Conservation (phyloP, 129 eudicot genomes). For the Flaveria bidentis region DNA sequence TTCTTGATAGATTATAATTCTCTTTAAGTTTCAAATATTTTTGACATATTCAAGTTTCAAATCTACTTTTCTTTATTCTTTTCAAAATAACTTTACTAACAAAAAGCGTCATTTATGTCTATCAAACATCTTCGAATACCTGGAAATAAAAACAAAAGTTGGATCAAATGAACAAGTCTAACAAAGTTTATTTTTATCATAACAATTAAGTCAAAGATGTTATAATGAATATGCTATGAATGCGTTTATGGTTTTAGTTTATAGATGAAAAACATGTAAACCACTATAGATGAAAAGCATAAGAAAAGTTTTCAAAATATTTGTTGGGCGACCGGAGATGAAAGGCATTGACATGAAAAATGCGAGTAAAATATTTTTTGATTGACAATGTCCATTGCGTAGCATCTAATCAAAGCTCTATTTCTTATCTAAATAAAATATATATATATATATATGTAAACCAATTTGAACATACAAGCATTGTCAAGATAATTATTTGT, state of each 20-base stretch:
- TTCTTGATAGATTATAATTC: no score
- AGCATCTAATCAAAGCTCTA: slow-evolving; percentile 17
- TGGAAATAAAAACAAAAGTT: not conserved
- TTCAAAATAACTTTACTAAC: no score
- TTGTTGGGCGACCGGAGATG: slow-evolving; percentile 23
- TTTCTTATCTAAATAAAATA: not conserved
- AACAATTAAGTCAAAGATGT: not conserved
- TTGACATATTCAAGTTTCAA: no score
- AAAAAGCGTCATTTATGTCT: no score
- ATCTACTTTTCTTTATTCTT: no score
- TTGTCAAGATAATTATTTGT: not conserved
- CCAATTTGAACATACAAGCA: not conserved
- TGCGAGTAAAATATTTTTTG: not conserved
- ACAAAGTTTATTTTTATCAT: not conserved
- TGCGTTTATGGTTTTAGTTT: not conserved
- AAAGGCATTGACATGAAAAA: not conserved
- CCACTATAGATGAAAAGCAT: slow-evolving; percentile 10
- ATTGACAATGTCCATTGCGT: slow-evolving; percentile 21
- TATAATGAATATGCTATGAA: not conserved
- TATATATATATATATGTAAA: not conserved
- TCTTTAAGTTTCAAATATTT: no score
- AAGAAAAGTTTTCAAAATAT: slow-evolving; percentile 8
- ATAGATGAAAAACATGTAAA: slow-evolving; percentile 4
- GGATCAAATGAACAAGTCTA: not conserved
- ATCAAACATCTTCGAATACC: no score